These are phyloP conservation scores for Boletus huronensis DNA, from an alignment of 768 basidiomycete species.

Conservation along the genomic window DNA sequence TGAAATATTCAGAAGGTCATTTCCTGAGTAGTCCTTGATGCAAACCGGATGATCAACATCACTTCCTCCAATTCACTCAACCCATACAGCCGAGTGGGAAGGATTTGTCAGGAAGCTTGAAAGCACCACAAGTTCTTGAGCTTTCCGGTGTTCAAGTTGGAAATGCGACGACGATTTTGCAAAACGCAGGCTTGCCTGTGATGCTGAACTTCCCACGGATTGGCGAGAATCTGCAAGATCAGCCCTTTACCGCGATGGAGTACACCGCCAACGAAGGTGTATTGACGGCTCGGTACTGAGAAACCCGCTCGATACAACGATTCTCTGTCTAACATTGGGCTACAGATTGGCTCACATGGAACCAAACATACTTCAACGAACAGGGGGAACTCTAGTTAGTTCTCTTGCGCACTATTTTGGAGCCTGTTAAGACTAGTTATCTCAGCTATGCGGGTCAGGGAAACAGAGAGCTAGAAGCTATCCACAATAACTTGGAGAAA, in stretches of 20 bases:
- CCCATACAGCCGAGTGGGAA: not conserved
- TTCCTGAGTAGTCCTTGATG: not conserved
- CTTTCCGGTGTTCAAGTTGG: not conserved
- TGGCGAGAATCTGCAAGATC: slow-evolving; percentile 4
- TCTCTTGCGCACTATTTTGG: slow-evolving; percentile 10
- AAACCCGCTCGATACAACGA: not conserved
- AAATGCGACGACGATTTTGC: not conserved
- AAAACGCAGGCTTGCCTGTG: not conserved
- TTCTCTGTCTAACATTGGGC: not conserved
- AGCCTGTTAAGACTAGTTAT: slow-evolving; percentile 29
- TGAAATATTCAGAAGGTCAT: no score
- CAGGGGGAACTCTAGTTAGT: not conserved
- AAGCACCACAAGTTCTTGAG: not conserved
- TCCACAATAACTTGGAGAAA: slow-evolving; percentile 21
- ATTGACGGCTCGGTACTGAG: not conserved
- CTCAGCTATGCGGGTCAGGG: slow-evolving; percentile 26
- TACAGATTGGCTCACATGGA: not conserved
- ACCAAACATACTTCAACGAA: not conserved
- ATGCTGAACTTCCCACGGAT: not conserved
- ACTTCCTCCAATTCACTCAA: no score
- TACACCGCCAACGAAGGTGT: not conserved
- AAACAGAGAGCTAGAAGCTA: slow-evolving; percentile 9
- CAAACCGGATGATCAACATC: not conserved
- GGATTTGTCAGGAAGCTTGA: not conserved
- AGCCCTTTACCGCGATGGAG: not conserved